Base-by-base conservation (phyloP, 2,329 filamentous ascomycete genomes). In the Pestalotiopsis sp. region DNA sequence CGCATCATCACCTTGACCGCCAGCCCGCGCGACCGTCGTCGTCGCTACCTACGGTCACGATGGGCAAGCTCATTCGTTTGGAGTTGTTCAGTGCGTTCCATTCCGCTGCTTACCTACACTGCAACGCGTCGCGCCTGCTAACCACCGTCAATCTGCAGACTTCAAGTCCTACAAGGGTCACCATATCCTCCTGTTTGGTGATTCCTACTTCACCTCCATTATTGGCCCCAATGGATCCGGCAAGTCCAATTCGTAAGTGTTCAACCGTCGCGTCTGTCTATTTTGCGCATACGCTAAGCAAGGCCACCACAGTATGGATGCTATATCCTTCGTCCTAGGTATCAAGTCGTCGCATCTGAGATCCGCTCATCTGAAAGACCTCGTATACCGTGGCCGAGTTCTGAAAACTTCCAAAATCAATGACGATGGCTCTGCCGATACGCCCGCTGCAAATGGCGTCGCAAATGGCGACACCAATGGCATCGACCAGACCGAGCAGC, bases 111-210 rank as follows among this genome's bases (percentile, higher is more conserved):
- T 14, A 66, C 74, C 73, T 62, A 67, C 68, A 59, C 59, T 13
- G 69, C 66, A 41, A 36, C 45, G 45, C 45, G 45, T 52, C 62
- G 27, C 59, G 59, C 59, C 58, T 25, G 12, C 27, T 64, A 67
- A 64, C 69, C 73, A 77, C 60, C 74, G 81, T 63, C 68, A 60
- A 52, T 6, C 25, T 63, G 36, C 77, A 96, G 93, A 99, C 85
- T 99, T 99, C 90, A 99, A 99, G 85, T 98, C 96, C 75, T 99
- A 99, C 86, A 97, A 97, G 82, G 96, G 95, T 69, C 95, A 98
- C 77, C 96, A 99, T 84, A 91, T 90, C 70, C 90, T 99, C 59
- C 89, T 98, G 66, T 98, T 99, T 77, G 95, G 95, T 77, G 95
- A 99, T 84, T 97, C 95, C 2, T 98, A 98, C 82, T 99, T 99